Evolutionary conservation across 2,329 filamentous ascomycete genomes (phyloP), one percentile per base, ranked within the genome.

Genomic region (Aspergillus jensenii): DNA sequence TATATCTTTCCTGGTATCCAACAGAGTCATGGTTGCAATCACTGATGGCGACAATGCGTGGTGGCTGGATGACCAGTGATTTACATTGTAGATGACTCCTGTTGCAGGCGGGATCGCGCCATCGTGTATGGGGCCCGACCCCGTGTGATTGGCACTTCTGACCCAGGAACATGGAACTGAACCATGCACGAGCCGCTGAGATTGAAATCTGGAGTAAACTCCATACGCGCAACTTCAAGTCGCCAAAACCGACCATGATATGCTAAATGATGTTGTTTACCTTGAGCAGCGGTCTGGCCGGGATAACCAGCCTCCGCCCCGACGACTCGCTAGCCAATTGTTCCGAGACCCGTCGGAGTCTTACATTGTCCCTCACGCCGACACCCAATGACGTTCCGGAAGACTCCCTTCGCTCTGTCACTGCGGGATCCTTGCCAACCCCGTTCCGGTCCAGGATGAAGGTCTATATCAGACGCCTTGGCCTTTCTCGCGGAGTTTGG

Each of bases 41-140:
- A 31, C 27, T 11, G 27, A 31, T 11, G 27, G 27, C 9, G 27
- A 31, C 27, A 31, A 31, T 11, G 27, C 27, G 8, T 31, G 27
- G 27, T 31, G 27, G 27, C 27, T 31, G 27, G 27, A 31, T 31
- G 27, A 31, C 27, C 27, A 31, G 27, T 31, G 27, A 31, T 31
- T 31, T 31, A 11, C 27, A 4, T 31, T 31, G 12, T 50, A 27
- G 27, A 45, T 45, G 31, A 45, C 41, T 44, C 11, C 21, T 54
- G 46, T 19, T 3, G 44, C 43, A 33, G 44, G 27, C 52, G 52
- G 52, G 52, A 48, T 54, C 43, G 52, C 52, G 52, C 44, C 35
- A 54, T 54, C 27, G n/a, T 40, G n/a, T 31, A 14, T 11, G 14
- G 15, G 39, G 37, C 11, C 19, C 31, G n/a, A 17, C 25, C 25